These are phyloP conservation scores for Moringa oleifera DNA, from an alignment of 345 rosid genomes.

Conservation along the genomic window DNA sequence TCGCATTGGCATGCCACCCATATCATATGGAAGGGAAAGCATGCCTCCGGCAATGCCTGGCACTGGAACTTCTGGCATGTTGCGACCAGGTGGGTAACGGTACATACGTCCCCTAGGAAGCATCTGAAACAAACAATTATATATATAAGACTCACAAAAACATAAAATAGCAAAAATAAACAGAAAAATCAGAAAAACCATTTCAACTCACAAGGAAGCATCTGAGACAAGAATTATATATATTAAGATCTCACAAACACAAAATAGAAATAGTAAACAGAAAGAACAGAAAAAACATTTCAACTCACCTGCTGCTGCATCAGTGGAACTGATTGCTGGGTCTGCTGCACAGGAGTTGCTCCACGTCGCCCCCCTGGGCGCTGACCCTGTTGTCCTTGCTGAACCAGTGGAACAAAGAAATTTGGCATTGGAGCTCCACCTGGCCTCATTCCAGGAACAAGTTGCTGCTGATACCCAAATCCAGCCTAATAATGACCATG, in stretches of 20 bases:
- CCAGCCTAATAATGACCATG: slow-evolving; percentile 39
- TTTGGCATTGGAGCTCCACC: slow-evolving; percentile 66
- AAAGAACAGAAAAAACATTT: neutral
- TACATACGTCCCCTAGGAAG: slow-evolving; percentile 66
- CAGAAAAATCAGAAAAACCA: neutral
- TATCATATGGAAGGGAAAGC: slow-evolving; percentile 54
- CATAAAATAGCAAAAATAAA: too few species aligned
- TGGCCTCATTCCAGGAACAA: slow-evolving; percentile 79
- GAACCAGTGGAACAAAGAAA: slow-evolving; percentile 62
- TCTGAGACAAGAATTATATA: slow-evolving; percentile 17
- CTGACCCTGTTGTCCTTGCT: slow-evolving; percentile 59
- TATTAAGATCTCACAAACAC: neutral
- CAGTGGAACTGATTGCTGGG: slow-evolving; percentile 54
- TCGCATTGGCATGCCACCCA: slow-evolving; percentile 51
- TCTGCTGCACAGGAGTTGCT: slow-evolving; percentile 49
- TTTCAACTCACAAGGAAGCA: slow-evolving; percentile 45
- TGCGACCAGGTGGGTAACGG: slow-evolving; percentile 64
- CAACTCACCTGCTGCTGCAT: slow-evolving; percentile 55
- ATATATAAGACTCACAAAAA: neutral
- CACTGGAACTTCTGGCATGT: slow-evolving; percentile 49
- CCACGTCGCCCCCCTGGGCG: slow-evolving; percentile 63
- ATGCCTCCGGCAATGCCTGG: slow-evolving; percentile 43
- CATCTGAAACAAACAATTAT: slow-evolving; percentile 31
- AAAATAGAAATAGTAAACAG: too few species aligned
- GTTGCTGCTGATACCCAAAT: slow-evolving; percentile 82